A percentile compares a stretch with the other conserved stretches of the same genome.
Conservation (phyloP, 768 basidiomycete genomes). For the Peribolospora baueri region DNA sequence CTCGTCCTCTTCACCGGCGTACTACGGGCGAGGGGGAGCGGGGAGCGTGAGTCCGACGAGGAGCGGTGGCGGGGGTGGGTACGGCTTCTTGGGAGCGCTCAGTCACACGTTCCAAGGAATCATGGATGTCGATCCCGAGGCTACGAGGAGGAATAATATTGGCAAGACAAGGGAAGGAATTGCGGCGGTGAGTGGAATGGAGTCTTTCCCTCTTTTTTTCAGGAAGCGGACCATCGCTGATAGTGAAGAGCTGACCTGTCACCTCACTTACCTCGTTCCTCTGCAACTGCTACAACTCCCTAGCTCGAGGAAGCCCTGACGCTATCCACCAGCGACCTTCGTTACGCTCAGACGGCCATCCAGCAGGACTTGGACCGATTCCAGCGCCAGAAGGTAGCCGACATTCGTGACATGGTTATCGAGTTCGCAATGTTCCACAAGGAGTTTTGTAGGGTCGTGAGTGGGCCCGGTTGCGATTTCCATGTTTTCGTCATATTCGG, state of each 20-base stretch:
- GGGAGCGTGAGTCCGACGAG: slow-evolving; percentile 3
- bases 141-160: slow-evolving; percentile 72
- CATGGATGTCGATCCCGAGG: slow-evolving; percentile 98
- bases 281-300: neutral
- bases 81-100: slow-evolving; percentile 69
- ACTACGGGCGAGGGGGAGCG: neutral
- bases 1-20: too few relatives aligned
- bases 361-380: slow-evolving; percentile 95
- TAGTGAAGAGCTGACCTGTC: neutral
- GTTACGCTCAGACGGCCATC: slow-evolving; percentile 85
- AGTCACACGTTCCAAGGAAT: slow-evolving; percentile 89
- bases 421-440: slow-evolving; percentile 69
- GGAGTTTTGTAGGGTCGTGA: slow-evolving; percentile 90
- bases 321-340: slow-evolving; percentile 72
- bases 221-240: neutral
- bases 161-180: slow-evolving; percentile 84
- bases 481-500: neutral
- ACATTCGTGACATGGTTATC: slow-evolving; percentile 79
- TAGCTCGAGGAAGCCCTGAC: slow-evolving; percentile 91
- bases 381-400: slow-evolving; percentile 94
- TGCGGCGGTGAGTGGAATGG: slow-evolving; percentile 43
- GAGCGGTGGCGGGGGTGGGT: slow-evolving; percentile 18
- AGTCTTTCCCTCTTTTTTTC: neutral
- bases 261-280: neutral
- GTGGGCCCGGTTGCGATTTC: slow-evolving; percentile 3